Evolutionary conservation across 768 basidiomycete species (phyloP).

Genomic region (Lactarius trivialis): DNA sequence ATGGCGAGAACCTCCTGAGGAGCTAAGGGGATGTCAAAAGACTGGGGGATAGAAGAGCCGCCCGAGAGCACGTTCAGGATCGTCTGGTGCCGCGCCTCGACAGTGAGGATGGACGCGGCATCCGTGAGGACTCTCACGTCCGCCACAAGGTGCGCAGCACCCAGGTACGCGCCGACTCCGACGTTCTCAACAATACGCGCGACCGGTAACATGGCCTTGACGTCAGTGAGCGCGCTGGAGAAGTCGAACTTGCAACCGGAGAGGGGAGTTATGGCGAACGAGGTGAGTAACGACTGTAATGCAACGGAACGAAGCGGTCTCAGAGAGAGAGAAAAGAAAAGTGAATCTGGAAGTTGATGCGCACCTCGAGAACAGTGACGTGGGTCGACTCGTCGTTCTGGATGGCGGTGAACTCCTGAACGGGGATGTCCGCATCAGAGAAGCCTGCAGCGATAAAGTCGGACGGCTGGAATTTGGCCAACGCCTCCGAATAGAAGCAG

Average conservation of each 20-base stretch:
- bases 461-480: conserved; percentile 53
- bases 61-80: conserved; percentile 64
- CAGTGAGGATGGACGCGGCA: conserved; percentile 49
- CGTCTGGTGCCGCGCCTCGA: conserved; percentile 81
- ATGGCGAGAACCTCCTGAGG: conserved; percentile 68
- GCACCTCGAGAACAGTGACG: conserved; percentile 45
- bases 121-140: too few species aligned
- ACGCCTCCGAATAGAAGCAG: conserved; percentile 59
- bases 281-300: conserved; percentile 40
- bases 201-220: conserved; percentile 58
- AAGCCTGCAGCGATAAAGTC: conserved; percentile 68
- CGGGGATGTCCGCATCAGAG: conserved; percentile 43
- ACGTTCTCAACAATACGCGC: conserved; percentile 73
- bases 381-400: conserved; percentile 59
- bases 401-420: conserved; percentile 57
- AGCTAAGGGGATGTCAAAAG: conserved; percentile 68
- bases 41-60: conserved; percentile 53
- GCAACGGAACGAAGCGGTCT: background rate
- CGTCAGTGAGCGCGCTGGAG: conserved; percentile 51
- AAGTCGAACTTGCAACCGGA: conserved; percentile 68
- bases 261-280: conserved; percentile 51
- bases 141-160: conserved; percentile 55
- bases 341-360: conserved; percentile 6
- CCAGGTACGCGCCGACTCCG: conserved; percentile 73
- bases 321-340: background rate